Evolutionary conservation across 2,329 filamentous ascomycete species (phyloP).

Genomic region (Bipolaris oryzae): DNA sequence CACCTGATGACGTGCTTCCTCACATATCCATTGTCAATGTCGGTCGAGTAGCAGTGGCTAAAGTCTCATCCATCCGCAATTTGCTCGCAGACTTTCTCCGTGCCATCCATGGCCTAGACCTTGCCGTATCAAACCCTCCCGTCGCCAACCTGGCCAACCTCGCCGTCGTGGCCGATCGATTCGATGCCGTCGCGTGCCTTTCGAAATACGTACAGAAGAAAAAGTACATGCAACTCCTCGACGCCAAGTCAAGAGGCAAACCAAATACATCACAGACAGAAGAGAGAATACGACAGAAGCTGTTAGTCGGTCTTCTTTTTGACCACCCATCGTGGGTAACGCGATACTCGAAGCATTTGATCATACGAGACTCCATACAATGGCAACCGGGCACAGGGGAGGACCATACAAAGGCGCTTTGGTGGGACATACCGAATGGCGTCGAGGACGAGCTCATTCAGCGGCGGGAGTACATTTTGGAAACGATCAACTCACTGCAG

Average conservation of each 20-base stretch:
- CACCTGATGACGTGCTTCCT: constrained; percentile 62
- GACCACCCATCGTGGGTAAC: constrained; percentile 67
- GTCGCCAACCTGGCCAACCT: constrained; percentile 70
- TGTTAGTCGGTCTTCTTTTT: constrained; percentile 69
- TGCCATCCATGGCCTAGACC: constrained; percentile 65
- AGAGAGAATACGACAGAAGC: constrained; percentile 71
- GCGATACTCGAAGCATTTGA: constrained; percentile 67
- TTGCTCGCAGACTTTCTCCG: constrained; percentile 71
- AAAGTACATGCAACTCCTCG: constrained; percentile 51
- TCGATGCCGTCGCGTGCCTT: constrained; percentile 67
- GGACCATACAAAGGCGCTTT: constrained; percentile 57
- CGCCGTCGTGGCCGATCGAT: constrained; percentile 74
- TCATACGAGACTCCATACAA: constrained; percentile 67
- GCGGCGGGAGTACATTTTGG: constrained; percentile 69
- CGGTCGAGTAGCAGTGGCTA: constrained; percentile 71
- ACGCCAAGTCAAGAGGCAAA: constrained; percentile 53
- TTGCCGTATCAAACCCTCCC: constrained; percentile 52
- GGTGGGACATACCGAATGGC: constrained; percentile 74
- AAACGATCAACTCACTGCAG: constrained; percentile 72
- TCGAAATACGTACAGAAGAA: constrained; percentile 59
- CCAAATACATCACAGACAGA: constrained; percentile 57
- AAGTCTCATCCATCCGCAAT: constrained; percentile 63
- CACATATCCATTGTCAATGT: constrained; percentile 69
- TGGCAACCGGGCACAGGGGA: constrained; percentile 56
- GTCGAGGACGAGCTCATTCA: constrained; percentile 73